Evolutionary conservation across 805 yeast species (phyloP).

Genomic region (Metschnikowia drakensbergensis): DNA sequence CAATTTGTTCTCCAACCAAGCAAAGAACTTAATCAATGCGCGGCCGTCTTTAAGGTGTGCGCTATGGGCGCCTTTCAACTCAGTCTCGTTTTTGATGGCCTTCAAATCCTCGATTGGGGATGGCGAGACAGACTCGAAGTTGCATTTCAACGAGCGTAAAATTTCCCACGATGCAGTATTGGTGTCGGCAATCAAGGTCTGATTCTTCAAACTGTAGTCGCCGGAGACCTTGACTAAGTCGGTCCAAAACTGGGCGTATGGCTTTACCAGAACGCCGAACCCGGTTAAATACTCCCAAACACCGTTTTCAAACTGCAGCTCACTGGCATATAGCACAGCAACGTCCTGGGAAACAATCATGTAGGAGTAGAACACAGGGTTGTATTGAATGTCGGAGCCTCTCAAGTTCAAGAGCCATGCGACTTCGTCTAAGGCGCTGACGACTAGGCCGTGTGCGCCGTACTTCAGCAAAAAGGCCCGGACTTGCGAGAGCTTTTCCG

Average conservation of each 20-base stretch:
- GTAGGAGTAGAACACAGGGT: constrained; percentile 50
- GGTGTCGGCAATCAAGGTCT: constrained; percentile 29
- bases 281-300: constrained; percentile 24
- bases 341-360: constrained; percentile 29
- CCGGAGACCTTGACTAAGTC: constrained; percentile 38
- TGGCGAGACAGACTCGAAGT: constrained; percentile 25
- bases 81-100: constrained; percentile 47
- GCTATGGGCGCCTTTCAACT: constrained; percentile 46
- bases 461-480: constrained; percentile 19
- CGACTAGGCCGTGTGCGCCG: constrained; percentile 34
- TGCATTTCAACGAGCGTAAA: constrained; percentile 30
- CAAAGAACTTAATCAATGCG: constrained; percentile 49
- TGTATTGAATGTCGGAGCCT: constrained; percentile 53
- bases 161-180: constrained; percentile 39
- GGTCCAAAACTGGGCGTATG: constrained; percentile 46
- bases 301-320: constrained; percentile 34
- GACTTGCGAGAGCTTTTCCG: constrained; percentile 53
- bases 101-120: constrained; percentile 49
- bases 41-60: constrained; percentile 59
- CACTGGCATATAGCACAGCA: constrained; percentile 41
- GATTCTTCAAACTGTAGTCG: constrained; percentile 28
- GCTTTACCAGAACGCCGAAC: constrained; percentile 30
- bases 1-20: constrained; percentile 59
- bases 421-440: constrained; percentile 48
- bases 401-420: constrained; percentile 53